Conservation (phyloP, 495 filamentous ascomycete species). For the Talaromyces ruber region DNA sequence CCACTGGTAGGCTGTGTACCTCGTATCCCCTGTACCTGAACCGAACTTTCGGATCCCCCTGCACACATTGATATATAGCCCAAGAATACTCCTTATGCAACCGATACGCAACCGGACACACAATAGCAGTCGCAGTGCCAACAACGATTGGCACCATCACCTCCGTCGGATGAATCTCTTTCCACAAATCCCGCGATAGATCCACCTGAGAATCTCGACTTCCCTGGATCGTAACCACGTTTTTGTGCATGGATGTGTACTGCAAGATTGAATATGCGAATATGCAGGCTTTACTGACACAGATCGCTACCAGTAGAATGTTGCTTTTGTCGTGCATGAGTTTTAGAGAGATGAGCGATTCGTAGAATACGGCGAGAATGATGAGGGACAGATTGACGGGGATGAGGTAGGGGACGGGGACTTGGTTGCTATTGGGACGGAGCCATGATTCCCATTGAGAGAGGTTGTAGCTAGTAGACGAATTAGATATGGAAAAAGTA, state of each 20-base stretch:
- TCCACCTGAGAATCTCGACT: slow-evolving; percentile 12
- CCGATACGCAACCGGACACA: slow-evolving; percentile 12
- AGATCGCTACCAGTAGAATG: slow-evolving; percentile 16
- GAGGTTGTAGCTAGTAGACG: background rate
- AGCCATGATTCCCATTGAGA: background rate
- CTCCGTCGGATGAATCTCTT: slow-evolving; percentile 8
- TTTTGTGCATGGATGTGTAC: slow-evolving; percentile 5
- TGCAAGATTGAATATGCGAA: slow-evolving; percentile 13
- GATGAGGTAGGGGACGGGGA: slow-evolving; percentile 10
- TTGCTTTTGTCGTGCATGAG: slow-evolving; percentile 16
- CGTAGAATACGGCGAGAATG: slow-evolving; percentile 14
- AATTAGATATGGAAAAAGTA: background rate
- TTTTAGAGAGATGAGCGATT: slow-evolving; percentile 11
- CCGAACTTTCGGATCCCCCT: slow-evolving; percentile 8
- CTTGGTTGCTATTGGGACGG: slow-evolving; percentile 5
- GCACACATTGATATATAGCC: slow-evolving; percentile 15
- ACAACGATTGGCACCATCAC: slow-evolving; percentile 10
- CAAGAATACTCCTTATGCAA: slow-evolving; percentile 17
- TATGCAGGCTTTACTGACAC: slow-evolving; percentile 13
- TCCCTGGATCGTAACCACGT: background rate
- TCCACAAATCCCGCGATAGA: slow-evolving; percentile 9
- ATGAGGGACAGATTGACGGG: slow-evolving; percentile 13
- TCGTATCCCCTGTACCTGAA: slow-evolving; percentile 14
- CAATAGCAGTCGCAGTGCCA: slow-evolving; percentile 8
- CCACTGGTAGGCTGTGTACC: slow-evolving; percentile 7